Conservation (phyloP, 257 asterid species). For the Solanum etuberosum region DNA sequence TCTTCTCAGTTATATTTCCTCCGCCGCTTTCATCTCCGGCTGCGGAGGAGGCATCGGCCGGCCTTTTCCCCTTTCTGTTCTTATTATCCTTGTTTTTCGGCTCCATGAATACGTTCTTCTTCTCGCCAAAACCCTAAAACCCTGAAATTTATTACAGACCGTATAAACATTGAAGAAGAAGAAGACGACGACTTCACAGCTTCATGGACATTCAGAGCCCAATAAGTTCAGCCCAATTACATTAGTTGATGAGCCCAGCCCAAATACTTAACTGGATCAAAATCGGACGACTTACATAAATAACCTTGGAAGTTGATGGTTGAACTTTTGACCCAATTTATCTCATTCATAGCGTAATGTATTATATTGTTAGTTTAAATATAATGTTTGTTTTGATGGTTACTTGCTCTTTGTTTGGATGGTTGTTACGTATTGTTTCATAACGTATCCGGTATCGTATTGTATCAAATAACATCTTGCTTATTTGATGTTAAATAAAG, state of each 20-base stretch:
- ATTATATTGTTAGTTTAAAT: too few relatives aligned
- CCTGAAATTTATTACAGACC: not conserved
- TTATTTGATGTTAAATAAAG: not conserved
- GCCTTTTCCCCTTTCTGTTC: not conserved
- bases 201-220: not conserved
- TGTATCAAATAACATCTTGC: not conserved
- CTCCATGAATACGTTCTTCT: constrained; percentile 21
- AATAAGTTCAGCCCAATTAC: not conserved
- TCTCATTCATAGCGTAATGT: too few relatives aligned
- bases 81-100: constrained; percentile 24
- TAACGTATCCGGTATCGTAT: too few relatives aligned
- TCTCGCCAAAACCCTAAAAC: not conserved
- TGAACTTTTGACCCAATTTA: not conserved
- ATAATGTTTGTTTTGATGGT: too few relatives aligned
- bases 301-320: not conserved
- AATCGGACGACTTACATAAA: not conserved
- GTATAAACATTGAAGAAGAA: not conserved
- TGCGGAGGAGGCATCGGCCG: not conserved
- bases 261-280: not conserved
- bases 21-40: not conserved
- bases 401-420: too few relatives aligned
- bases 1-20: constrained; percentile 8
- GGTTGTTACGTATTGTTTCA: not conserved
- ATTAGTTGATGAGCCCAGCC: not conserved
- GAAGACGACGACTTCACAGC: not conserved